These are phyloP conservation scores for Xylariaceae sp. DNA, from an alignment of 2,329 filamentous ascomycete species.

Conservation along the genomic window DNA sequence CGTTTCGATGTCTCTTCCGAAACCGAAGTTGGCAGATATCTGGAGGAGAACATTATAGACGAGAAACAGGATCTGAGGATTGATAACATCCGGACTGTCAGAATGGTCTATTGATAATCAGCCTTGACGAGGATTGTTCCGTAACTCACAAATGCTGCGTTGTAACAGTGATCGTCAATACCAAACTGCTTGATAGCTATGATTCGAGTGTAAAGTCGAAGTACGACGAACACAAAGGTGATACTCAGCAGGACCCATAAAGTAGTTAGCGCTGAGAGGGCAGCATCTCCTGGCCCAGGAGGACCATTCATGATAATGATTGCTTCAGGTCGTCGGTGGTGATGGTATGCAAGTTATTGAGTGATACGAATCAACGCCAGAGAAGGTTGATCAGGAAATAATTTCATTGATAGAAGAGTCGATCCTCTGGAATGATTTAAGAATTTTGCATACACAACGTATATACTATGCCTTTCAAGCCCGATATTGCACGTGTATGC, in stretches of 20 bases:
- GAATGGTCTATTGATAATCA: neutral
- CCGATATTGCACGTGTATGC: no score
- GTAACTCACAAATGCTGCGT: constrained; percentile 9
- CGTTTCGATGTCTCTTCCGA: constrained; percentile 3
- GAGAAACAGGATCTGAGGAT: constrained; percentile 2
- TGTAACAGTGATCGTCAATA: constrained; percentile 8
- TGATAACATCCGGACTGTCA: neutral
- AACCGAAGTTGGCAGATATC: constrained; percentile 2
- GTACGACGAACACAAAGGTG: constrained; percentile 7
- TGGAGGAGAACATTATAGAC: constrained; percentile 6
- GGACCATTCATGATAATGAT: no score
- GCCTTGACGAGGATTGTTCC: no score
- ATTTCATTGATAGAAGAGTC: no score
- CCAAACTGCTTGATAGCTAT: neutral
- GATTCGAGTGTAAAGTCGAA: constrained; percentile 11
- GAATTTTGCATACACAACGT: no score
- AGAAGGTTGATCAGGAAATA: no score
- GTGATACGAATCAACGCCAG: no score
- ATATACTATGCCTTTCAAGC: no score
- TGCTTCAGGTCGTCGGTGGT: no score
- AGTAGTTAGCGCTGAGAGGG: neutral
- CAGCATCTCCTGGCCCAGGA: no score
- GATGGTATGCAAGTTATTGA: no score
- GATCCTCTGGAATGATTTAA: no score
- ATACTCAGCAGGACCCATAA: constrained; percentile 6